A percentile compares a stretch with the other conserved stretches of the same genome.
Conservation (phyloP, 2,329 filamentous ascomycete genomes). For the Diaporthe citriasiana region DNA sequence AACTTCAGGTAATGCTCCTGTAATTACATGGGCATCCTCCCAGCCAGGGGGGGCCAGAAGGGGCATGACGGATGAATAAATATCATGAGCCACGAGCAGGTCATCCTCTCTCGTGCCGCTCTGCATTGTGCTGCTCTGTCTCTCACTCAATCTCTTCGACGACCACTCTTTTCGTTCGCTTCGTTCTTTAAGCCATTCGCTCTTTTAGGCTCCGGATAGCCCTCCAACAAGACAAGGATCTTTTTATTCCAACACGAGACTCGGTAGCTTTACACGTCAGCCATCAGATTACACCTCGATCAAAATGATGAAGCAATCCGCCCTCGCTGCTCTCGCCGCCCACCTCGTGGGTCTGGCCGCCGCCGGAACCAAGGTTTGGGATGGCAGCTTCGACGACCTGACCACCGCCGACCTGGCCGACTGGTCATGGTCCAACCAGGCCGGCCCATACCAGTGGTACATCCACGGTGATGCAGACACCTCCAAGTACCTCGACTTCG, state of each 20-base stretch:
- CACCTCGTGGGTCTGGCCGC: constrained; percentile 47
- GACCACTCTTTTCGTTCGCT: constrained; percentile 39
- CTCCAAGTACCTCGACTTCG: constrained; percentile 71
- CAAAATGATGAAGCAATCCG: constrained; percentile 41
- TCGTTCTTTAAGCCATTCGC: constrained; percentile 40
- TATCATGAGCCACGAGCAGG: constrained; percentile 23
- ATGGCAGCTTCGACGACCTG: constrained; percentile 71
- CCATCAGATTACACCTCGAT: constrained; percentile 13
- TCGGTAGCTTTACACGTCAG: background rate
- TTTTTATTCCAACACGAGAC: constrained; percentile 32
- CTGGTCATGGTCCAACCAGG: constrained; percentile 75
- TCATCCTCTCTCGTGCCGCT: background rate
- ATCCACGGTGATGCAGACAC: constrained; percentile 72
- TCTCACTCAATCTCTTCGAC: constrained; percentile 36
- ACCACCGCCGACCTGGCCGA: constrained; percentile 65
- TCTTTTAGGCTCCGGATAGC: constrained; percentile 44
- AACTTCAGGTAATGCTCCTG: constrained; percentile 40
- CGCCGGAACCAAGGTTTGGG: constrained; percentile 68
- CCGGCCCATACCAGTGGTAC: constrained; percentile 78
- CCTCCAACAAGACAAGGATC: constrained; percentile 37
- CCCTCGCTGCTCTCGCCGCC: constrained; percentile 42
- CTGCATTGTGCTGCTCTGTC: constrained; percentile 28
- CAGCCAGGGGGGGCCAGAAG: constrained; percentile 12
- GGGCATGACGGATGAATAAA: constrained; percentile 36
- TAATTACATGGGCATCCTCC: constrained; percentile 35